Conservation (phyloP, 768 basidiomycete genomes). For the Amanita phalloides region DNA sequence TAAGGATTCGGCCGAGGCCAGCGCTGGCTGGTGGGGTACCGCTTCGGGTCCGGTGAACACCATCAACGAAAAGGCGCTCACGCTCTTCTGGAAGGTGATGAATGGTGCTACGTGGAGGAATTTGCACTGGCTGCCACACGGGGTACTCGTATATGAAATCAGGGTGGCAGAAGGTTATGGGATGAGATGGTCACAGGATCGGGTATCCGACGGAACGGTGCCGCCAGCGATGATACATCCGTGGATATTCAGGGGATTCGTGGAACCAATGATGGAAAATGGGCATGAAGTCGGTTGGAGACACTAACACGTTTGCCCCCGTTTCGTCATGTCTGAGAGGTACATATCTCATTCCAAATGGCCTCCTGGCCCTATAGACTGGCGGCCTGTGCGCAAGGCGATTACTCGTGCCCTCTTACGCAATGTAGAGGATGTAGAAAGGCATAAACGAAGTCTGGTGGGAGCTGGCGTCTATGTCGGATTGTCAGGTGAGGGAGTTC, state of each 20-base stretch:
- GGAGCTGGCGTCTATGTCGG: conserved; percentile 19
- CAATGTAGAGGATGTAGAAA: conserved; percentile 15
- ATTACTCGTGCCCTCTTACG: conserved; percentile 15
- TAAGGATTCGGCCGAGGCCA: conserved; percentile 5
- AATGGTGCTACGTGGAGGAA: conserved; percentile 47
- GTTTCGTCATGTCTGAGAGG: conserved; percentile 3
- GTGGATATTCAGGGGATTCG: conserved; percentile 54
- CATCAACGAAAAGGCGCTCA: conserved; percentile 43
- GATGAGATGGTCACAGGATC: conserved; percentile 55
- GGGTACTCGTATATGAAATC: conserved; percentile 50
- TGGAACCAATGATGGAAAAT: conserved; percentile 60
- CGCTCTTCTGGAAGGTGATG: conserved; percentile 44
- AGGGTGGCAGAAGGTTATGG: conserved; percentile 53
- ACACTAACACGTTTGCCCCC: conserved; percentile 18
- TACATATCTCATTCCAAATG: conserved; percentile 4
- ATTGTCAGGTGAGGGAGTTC: conserved; percentile 10
- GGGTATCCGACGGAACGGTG: conserved; percentile 8
- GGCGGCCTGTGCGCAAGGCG: conserved; percentile 12
- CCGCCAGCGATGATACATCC: conserved; percentile 9
- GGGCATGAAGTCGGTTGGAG: conserved; percentile 56
- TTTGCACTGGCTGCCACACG: conserved; percentile 56
- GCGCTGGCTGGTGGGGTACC: conserved; percentile 48
- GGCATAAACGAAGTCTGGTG: conserved; percentile 6
- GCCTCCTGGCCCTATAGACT: conserved; percentile 7
- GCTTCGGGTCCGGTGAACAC: conserved; percentile 39